Base-by-base conservation (phyloP, 2,329 filamentous ascomycete genomes). In the Penicillium sumatraense region DNA sequence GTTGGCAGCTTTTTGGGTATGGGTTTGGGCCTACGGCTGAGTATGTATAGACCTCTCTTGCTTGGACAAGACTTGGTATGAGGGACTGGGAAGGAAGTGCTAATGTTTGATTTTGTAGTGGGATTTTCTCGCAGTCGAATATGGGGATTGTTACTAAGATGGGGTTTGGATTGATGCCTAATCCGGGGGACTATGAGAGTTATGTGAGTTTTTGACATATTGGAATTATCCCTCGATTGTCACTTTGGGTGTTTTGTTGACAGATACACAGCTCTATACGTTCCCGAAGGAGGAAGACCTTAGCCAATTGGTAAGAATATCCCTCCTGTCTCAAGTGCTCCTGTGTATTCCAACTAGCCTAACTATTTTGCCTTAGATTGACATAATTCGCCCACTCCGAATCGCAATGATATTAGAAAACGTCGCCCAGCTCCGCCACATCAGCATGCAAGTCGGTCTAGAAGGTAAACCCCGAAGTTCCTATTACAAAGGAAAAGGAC, bases 91-190 rank as follows among this genome's bases (percentile, higher is more conserved):
- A 11, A 13, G 3, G 20, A 41, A 27, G 26, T 7, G 29, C 51
- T 54, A 35, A 54, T 33, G 13, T 2, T 11, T 3, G 4, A 7
- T 1, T 42, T n/a, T 23, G 13, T 13, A 51, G 53, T 31, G 55
- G 55, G 8, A 14, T 57, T 3, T 57, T 57, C 41, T 57, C 55
- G 2, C 55, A 57, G 7, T 54, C 51, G 2, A 57, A 57, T 33
- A 23, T 54, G 36, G 55, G 56, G 5, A 45, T 58, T 2, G 56
- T 58, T 23, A 58, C 56, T 14, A 58, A 58, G 31, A 54, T 58
- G 52, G 56, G 55, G 27, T 51, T 57, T 31, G 51, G 51, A 7
- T 21, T 57, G 23, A 57, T 57, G 55, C 55, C 55, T n/a, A 54
- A 54, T 35, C 55, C 55, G 6, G 55, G 51, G 3, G 55, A 49